phyloP scores from a whole-genome alignment of 345 rosid genomes.

The Raphanus raphanistrum region DNA sequence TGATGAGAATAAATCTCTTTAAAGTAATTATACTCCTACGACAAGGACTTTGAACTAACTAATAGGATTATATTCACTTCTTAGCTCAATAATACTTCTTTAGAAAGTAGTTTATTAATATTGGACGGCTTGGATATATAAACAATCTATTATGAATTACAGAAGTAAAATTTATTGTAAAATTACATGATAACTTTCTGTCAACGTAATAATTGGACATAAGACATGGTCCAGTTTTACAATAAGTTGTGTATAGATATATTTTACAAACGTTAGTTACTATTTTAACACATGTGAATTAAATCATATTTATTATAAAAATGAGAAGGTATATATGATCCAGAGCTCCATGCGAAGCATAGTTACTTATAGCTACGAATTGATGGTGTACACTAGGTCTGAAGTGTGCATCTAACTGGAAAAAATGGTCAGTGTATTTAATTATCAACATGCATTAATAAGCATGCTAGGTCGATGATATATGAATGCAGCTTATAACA shows the following conservation, averaged over 20 bases:
- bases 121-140: slow-evolving; percentile 3
- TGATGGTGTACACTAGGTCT: not conserved
- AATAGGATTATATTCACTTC: slow-evolving; percentile 16
- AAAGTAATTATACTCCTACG: not conserved
- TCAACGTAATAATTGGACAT: not conserved
- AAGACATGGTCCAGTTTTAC: not conserved
- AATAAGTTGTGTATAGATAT: not conserved
- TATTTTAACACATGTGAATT: too few species aligned
- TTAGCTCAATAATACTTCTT: not conserved
- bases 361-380: not conserved
- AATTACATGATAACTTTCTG: not conserved
- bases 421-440: not conserved
- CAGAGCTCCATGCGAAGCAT: not conserved
- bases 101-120: slow-evolving; percentile 5
- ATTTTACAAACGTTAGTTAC: not conserved
- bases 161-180: not conserved
- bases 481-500: not conserved
- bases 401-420: not conserved
- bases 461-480: not conserved
- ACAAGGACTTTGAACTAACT: slow-evolving; percentile 36
- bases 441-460: not conserved
- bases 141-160: not conserved
- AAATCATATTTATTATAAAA: too few species aligned
- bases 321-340: not conserved
- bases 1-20: too few species aligned